phyloP scores from a whole-genome alignment of 768 basidiomycete genomes.

The Calocera viscosa region DNA sequence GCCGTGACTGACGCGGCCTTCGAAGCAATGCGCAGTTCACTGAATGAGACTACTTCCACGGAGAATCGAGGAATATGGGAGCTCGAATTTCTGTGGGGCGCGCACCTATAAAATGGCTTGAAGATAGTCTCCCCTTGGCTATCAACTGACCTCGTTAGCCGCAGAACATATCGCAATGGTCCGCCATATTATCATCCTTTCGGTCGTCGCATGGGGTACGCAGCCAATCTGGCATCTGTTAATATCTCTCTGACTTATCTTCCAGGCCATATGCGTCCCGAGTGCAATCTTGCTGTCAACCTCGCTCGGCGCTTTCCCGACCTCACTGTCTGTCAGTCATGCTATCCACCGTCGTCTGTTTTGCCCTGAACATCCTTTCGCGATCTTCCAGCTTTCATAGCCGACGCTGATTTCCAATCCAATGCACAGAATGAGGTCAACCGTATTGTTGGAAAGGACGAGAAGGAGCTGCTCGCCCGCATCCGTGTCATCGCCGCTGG shows the following conservation, averaged over 20 bases:
- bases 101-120: too few species aligned
- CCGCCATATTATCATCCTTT: background rate
- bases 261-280: background rate
- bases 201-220: too few species aligned
- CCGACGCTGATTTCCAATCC: background rate
- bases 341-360: background rate
- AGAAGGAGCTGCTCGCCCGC: background rate
- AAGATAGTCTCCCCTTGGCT: too few species aligned
- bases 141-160: too few species aligned
- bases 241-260: background rate
- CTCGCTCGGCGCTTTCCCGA: background rate
- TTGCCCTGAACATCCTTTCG: background rate
- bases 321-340: background rate
- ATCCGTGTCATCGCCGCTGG: background rate
- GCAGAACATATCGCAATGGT: background rate
- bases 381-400: background rate
- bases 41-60: too few species aligned
- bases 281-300: background rate
- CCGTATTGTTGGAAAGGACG: background rate
- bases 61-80: too few species aligned
- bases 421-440: background rate
- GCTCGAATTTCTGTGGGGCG: too few species aligned
- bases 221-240: too few species aligned
- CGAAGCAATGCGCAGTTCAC: too few species aligned
- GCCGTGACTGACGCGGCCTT: too few species aligned